Evolutionary conservation across 1,284 basidiomycete species (phyloP), one percentile per base, ranked within the genome.

Genomic region (Papiliotrema flavescens): DNA sequence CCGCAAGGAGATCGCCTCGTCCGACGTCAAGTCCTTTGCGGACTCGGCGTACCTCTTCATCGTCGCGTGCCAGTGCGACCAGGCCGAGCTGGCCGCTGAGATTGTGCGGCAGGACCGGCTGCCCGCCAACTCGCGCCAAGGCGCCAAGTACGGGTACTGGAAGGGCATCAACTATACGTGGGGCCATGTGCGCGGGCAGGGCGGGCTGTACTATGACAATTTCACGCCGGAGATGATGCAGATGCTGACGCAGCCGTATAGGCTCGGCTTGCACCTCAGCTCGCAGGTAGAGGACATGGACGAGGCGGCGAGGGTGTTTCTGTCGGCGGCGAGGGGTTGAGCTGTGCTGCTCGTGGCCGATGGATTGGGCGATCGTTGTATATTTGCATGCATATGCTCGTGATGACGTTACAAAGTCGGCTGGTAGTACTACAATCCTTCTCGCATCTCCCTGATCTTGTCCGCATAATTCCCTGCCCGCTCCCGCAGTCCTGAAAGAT

Each of bases 381-480:
- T 32, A 32, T 32, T 6, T 6, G 11, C 11, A 32, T 32, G 28
- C 28, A 32, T 5, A 32, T 32, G 28, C 28, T 32, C 28, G 28
- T 32, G 28, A 32, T 32, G 28, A 11, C 28, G 28, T 32, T 32
- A 32, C 28, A 32, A 32, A 11, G 11, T 32, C 11, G 28, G 28
- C 28, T 32, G 46, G 4, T 47, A 15, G 11, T 26, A 17, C n/a
- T 55, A 51, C 17, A 51, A 43, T 7, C 42, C 48, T 2, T 55
- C 54, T 35, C 54, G 20, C 15, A 55, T 50, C 43, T 55, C 54
- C 22, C 53, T 45, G 51, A 66, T 62, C 45, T 56, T 62, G 46
- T 59, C 59, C 14, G 66, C 67, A 49, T 73, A 71, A 8, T 62
- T 61, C 17, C 66, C 67, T 2, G 67, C 69, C 24, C 37, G 14